Conservation (phyloP, 257 asterid genomes). For the Solanum habrochaites region DNA sequence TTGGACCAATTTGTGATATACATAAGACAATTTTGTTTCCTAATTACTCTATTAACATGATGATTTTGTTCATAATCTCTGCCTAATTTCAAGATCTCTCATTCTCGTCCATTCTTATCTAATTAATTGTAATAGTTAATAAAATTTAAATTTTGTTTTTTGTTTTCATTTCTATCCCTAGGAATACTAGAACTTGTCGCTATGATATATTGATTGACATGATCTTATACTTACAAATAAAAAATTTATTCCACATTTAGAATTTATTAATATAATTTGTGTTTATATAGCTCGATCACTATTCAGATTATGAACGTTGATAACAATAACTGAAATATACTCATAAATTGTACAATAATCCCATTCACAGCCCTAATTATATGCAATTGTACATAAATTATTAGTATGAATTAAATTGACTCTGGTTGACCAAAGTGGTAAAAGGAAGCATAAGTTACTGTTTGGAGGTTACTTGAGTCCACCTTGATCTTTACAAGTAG, state of each 20-base stretch:
- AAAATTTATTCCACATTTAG: not conserved
- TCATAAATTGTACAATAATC: too few relatives aligned
- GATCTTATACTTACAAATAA: not conserved
- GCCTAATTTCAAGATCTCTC: not conserved
- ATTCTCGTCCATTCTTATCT: not conserved
- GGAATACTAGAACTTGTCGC: not conserved
- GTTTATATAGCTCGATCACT: not conserved
- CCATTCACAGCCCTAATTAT: not conserved
- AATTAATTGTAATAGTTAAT: not conserved
- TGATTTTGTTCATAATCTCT: not conserved
- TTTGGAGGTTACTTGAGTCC: slow-evolving; percentile 93
- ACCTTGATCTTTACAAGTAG: slow-evolving; percentile 98
- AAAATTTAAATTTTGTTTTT: not conserved
- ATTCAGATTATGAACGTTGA: not conserved
- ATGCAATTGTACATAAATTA: too few relatives aligned
- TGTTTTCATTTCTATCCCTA: not conserved
- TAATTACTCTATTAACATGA: not conserved
- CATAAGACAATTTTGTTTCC: not conserved
- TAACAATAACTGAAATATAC: not conserved
- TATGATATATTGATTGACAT: not conserved
- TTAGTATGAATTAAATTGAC: too few relatives aligned
- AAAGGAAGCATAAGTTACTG: slow-evolving; percentile 14
- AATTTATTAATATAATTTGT: too few relatives aligned
- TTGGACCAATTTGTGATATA: not conserved
- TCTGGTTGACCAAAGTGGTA: too few relatives aligned